Conservation (phyloP, 345 rosid species). For the Salix koriyanagi region DNA sequence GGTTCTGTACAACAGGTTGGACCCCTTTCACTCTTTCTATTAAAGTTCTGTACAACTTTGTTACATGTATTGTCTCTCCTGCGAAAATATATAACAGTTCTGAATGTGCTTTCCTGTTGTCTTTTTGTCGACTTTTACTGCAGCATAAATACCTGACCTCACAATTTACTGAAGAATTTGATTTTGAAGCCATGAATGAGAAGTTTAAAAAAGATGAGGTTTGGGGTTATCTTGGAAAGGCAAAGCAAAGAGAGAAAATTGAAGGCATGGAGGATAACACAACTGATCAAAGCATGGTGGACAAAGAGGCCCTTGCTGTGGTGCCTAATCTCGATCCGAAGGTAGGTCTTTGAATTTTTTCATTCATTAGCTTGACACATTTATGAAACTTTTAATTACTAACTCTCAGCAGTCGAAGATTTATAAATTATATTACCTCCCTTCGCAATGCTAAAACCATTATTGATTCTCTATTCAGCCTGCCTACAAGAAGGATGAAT, state of each 20-base stretch:
- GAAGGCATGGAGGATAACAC: constrained; percentile 12
- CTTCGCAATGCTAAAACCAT: neutral
- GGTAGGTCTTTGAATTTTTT: constrained; percentile 4
- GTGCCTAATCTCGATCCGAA: constrained; percentile 16
- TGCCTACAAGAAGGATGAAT: constrained; percentile 45
- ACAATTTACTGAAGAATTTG: constrained; percentile 59
- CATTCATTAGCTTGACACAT: neutral
- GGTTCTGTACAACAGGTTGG: constrained; percentile 22
- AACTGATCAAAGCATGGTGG: constrained; percentile 1
- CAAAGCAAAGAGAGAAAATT: constrained; percentile 16
- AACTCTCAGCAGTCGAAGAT: too few species aligned
- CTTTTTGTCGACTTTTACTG: constrained; percentile 16
- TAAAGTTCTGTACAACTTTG: neutral
- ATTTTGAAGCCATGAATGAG: constrained; percentile 76
- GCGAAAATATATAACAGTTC: neutral
- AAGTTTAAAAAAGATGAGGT: constrained; percentile 63
- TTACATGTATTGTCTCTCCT: neutral
- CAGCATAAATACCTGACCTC: constrained; percentile 15
- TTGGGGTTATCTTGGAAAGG: constrained; percentile 60
- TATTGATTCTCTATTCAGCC: constrained; percentile 27
- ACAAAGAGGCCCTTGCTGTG: constrained; percentile 2
- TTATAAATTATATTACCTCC: neutral
- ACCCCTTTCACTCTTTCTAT: neutral
- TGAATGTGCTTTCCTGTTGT: neutral
- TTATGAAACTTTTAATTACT: neutral